Evolutionary conservation across 345 rosid species (phyloP).

Genomic region (Eucalyptus leucophloia): DNA sequence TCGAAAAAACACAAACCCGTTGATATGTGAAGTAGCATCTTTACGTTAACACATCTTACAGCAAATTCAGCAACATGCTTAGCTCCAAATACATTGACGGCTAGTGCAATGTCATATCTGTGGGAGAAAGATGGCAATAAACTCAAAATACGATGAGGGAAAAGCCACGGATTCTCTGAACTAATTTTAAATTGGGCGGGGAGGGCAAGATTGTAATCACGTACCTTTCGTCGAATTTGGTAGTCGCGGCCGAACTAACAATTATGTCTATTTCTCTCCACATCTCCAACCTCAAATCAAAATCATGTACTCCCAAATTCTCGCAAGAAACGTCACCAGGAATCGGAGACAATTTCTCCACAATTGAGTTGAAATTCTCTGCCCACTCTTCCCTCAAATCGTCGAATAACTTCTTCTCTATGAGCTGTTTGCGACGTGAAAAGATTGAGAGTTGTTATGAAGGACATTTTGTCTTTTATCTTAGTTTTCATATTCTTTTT

Average conservation of each 20-base stretch:
- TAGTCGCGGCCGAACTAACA: conserved; percentile 31
- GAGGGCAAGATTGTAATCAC: neutral
- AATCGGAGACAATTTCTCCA: neutral
- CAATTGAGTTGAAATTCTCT: neutral
- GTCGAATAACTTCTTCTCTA: neutral
- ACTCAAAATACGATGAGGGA: neutral
- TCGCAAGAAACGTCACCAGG: conserved; percentile 13
- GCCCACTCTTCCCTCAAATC: neutral
- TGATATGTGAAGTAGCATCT: conserved; percentile 36
- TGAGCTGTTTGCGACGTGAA: neutral
- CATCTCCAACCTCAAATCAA: conserved; percentile 10
- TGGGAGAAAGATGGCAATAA: neutral
- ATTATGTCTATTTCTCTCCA: conserved; percentile 9
- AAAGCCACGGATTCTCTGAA: neutral
- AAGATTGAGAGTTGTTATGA: neutral
- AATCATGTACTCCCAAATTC: conserved; percentile 11
- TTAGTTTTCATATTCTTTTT: neutral
- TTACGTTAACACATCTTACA: conserved; percentile 31
- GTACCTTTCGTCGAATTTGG: conserved; percentile 32
- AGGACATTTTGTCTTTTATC: neutral
- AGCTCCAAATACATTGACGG: conserved; percentile 48
- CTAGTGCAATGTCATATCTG: conserved; percentile 42
- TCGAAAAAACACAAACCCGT: conserved; percentile 4
- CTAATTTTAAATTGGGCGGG: neutral
- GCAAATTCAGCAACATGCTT: conserved; percentile 39